These are phyloP conservation scores for Brassica juncea DNA, from an alignment of 345 rosid genomes.

Conservation along the genomic window DNA sequence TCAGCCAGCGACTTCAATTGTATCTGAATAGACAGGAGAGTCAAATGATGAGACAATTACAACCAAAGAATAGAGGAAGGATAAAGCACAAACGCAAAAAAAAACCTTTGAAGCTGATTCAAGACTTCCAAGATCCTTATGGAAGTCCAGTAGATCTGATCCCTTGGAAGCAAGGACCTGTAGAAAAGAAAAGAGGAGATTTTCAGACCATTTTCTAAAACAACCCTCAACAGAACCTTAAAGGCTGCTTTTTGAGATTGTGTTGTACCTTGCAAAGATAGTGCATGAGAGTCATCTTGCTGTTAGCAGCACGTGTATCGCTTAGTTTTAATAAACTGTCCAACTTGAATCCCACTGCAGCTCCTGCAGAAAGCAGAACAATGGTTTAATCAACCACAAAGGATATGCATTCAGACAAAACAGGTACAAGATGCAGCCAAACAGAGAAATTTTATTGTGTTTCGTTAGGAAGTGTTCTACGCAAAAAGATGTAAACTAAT, in stretches of 20 bases:
- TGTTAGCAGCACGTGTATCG: slow-evolving; percentile 89
- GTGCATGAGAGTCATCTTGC: slow-evolving; percentile 98
- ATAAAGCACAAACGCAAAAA: slow-evolving; percentile 15
- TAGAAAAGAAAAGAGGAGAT: slow-evolving; percentile 16
- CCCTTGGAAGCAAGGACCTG: slow-evolving; percentile 83
- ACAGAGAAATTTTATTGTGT: no score
- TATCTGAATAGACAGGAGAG: slow-evolving; percentile 55
- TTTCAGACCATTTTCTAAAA: slow-evolving; percentile 19
- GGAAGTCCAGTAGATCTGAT: slow-evolving; percentile 81
- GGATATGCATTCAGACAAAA: slow-evolving; percentile 9
- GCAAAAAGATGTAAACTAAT: slow-evolving; percentile 1
- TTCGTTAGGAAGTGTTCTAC: background rate
- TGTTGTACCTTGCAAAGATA: slow-evolving; percentile 85
- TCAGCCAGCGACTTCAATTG: slow-evolving; percentile 95
- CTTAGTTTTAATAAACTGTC: slow-evolving; percentile 93
- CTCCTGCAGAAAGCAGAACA: slow-evolving; percentile 56
- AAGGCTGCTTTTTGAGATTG: background rate
- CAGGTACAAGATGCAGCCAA: slow-evolving; percentile 7
- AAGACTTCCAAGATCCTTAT: slow-evolving; percentile 77
- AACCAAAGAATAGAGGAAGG: background rate
- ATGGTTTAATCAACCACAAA: slow-evolving; percentile 16
- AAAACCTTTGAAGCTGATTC: slow-evolving; percentile 85
- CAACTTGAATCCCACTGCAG: slow-evolving; percentile 97
- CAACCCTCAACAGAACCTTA: background rate
- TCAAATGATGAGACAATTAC: slow-evolving; percentile 9